A percentile compares a stretch with the other conserved stretches of the same genome.
phyloP scores from a whole-genome alignment of 2,329 filamentous ascomycete species.

The Macrophomina tecta region DNA sequence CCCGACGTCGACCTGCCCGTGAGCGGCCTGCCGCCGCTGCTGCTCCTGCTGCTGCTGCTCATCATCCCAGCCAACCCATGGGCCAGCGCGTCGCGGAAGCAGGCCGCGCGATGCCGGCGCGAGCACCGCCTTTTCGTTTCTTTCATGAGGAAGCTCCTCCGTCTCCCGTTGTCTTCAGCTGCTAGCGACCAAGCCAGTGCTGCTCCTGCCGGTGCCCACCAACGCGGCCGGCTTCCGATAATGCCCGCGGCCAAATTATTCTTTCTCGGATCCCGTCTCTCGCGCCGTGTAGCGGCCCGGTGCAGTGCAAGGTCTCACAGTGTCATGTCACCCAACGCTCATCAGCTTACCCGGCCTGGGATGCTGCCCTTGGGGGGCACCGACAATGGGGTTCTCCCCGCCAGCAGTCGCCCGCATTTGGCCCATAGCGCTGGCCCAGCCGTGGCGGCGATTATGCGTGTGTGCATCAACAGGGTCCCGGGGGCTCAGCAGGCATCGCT shows the following conservation, averaged over 20 bases:
- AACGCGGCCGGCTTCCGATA: not conserved
- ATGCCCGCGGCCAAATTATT: not conserved
- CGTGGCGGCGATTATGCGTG: constrained; percentile 1
- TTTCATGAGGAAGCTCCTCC: constrained; percentile 11
- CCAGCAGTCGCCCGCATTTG: not conserved
- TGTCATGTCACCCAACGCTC: constrained; percentile 5
- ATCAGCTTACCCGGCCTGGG: constrained; percentile 3
- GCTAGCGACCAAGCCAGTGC: not conserved
- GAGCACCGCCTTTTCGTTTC: not conserved
- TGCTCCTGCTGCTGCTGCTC: constrained; percentile 4
- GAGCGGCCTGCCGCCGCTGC: constrained; percentile 1
- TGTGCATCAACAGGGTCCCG: not conserved
- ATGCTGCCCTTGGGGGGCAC: not conserved
- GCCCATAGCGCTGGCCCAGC: not conserved
- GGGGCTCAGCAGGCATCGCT: not conserved
- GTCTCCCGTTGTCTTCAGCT: not conserved
- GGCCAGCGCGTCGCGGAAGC: constrained; percentile 7
- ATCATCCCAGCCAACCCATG: constrained; percentile 11
- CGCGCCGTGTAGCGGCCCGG: constrained; percentile 19
- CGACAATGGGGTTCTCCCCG: constrained; percentile 22
- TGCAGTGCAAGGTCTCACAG: constrained; percentile 9
- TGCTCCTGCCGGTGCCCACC: not conserved
- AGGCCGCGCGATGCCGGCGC: constrained; percentile 21
- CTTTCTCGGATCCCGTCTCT: not conserved
- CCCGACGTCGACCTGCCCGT: constrained; percentile 6